These are phyloP conservation scores for Castanospermum australe DNA, from an alignment of 306 rosid species.

Conservation along the genomic window DNA sequence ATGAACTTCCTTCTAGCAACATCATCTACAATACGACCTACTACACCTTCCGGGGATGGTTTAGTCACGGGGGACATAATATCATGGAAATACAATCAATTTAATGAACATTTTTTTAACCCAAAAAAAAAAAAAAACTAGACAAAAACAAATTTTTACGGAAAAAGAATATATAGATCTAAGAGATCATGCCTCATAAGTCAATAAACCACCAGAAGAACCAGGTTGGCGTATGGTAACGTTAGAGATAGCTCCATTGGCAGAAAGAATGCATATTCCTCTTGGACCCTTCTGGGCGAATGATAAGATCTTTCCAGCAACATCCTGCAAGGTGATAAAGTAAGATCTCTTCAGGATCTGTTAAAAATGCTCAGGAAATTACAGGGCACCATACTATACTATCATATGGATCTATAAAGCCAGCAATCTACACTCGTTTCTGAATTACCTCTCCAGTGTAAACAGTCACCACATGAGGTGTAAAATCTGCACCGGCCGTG, in stretches of 20 bases:
- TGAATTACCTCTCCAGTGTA: constrained; percentile 70
- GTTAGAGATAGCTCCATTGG: constrained; percentile 79
- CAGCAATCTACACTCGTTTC: not conserved
- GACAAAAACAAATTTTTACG: not conserved
- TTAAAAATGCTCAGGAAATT: not conserved
- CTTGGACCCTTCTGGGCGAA: constrained; percentile 67
- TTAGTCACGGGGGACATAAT: not conserved
- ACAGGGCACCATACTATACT: not conserved
- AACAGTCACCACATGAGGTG: constrained; percentile 69
- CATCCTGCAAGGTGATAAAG: constrained; percentile 58
- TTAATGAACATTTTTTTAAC: not conserved
- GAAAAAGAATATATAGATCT: not conserved
- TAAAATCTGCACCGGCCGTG: constrained; percentile 64
- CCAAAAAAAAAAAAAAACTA: too few species aligned
- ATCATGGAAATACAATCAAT: not conserved
- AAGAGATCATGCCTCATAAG: constrained; percentile 57
- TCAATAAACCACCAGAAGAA: constrained; percentile 67
- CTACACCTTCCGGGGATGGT: not conserved
- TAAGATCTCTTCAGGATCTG: constrained; percentile 27
- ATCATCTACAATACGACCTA: not conserved
- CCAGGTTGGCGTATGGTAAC: constrained; percentile 76
- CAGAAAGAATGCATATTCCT: constrained; percentile 74
- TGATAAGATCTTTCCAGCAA: constrained; percentile 66
- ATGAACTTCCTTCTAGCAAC: not conserved
- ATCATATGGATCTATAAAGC: not conserved